These are phyloP conservation scores for Pichia scutulata DNA, from an alignment of 805 yeast species.

Conservation along the genomic window DNA sequence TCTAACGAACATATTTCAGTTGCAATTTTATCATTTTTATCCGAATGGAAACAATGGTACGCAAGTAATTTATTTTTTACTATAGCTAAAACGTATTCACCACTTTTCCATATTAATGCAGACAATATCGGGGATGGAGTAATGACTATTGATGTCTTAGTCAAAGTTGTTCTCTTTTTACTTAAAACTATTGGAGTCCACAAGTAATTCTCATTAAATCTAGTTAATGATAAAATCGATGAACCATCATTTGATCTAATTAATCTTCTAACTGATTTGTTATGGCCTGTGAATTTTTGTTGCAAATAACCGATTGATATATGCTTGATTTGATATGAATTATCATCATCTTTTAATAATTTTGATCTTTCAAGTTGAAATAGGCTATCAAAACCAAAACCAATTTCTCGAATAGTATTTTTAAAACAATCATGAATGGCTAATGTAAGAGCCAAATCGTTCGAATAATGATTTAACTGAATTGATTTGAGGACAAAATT, in stretches of 20 bases:
- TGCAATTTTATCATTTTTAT: constrained; percentile 20
- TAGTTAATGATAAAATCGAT: constrained; percentile 48
- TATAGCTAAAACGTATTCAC: constrained; percentile 38
- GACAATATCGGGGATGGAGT: constrained; percentile 40
- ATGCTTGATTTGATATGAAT: neutral
- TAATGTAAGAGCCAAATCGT: constrained; percentile 28
- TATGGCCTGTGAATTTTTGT: constrained; percentile 76
- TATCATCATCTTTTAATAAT: neutral
- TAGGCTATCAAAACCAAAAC: constrained; percentile 24
- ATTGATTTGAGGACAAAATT: constrained; percentile 21
- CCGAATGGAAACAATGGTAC: constrained; percentile 39
- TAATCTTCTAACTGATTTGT: constrained; percentile 64
- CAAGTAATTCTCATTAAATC: constrained; percentile 54
- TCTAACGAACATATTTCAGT: constrained; percentile 13
- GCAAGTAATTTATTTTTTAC: constrained; percentile 40
- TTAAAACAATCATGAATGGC: constrained; percentile 38
- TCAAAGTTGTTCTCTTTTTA: constrained; percentile 22
- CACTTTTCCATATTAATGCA: constrained; percentile 44
- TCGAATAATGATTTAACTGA: constrained; percentile 12
- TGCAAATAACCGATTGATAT: constrained; percentile 28
- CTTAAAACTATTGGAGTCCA: constrained; percentile 43
- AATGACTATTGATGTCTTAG: constrained; percentile 29
- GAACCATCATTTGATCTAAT: constrained; percentile 62
- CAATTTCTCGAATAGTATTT: constrained; percentile 29
- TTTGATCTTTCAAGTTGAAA: constrained; percentile 17